A percentile compares a stretch with the other conserved stretches of the same genome.
Evolutionary conservation across 2,329 filamentous ascomycete species (phyloP).

Genomic region (Beauveria asiatica): DNA sequence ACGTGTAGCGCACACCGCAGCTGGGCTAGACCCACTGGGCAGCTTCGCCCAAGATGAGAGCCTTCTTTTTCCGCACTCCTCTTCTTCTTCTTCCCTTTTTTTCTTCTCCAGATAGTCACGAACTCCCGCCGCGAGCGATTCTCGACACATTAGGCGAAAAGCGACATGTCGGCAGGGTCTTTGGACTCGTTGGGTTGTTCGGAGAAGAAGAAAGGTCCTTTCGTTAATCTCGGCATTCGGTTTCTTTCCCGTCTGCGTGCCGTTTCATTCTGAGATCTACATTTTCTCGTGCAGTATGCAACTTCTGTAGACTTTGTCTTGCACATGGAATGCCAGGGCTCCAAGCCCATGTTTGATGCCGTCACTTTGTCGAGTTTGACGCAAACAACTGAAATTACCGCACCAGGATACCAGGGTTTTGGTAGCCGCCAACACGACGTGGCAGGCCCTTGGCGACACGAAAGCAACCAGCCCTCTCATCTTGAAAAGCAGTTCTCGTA

Average conservation of each 20-base stretch:
- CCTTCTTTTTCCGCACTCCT: conserved; percentile 13
- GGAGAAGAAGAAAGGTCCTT: conserved; percentile 42
- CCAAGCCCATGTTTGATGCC: too few species aligned
- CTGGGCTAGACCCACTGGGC: background rate
- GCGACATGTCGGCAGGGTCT: conserved; percentile 24
- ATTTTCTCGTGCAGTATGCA: conserved; percentile 21
- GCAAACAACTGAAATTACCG: too few species aligned
- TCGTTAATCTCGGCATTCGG: conserved; percentile 50
- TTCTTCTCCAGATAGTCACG: conserved; percentile 42
- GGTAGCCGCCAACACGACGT: too few species aligned
- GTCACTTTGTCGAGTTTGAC: too few species aligned
- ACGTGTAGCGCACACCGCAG: background rate
- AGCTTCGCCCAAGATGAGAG: background rate
- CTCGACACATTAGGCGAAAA: conserved; percentile 21
- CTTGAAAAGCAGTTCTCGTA: too few species aligned
- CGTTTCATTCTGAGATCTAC: conserved; percentile 54
- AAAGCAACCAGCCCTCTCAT: too few species aligned
- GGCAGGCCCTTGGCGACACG: too few species aligned
- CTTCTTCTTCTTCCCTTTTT: conserved; percentile 25
- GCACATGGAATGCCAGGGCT: too few species aligned
- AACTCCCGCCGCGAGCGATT: conserved; percentile 30
- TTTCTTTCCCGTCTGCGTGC: conserved; percentile 36
- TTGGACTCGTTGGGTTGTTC: conserved; percentile 29
- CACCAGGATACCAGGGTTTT: too few species aligned
- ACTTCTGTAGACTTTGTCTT: background rate